Evolutionary conservation across 176 grass and related monocot genomes (phyloP).

Genomic region (Eleusine coracana): DNA sequence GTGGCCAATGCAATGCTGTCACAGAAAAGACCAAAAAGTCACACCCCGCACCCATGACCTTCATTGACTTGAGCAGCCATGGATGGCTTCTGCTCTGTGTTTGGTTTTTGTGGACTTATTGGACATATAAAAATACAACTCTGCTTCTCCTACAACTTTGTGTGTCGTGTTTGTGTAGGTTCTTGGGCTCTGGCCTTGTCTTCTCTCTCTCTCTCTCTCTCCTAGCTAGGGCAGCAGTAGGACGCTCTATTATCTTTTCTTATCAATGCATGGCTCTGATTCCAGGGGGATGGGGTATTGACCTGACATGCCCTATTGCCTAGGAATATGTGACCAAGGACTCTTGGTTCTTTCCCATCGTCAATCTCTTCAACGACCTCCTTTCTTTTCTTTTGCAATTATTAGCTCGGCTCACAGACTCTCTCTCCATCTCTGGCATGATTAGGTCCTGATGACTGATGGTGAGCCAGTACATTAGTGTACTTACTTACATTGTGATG

Average conservation of each 20-base stretch:
- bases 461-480: background rate
- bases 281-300: constrained; percentile 73
- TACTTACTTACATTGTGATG: constrained; percentile 5
- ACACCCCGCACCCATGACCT: constrained; percentile 37
- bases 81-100: constrained; percentile 40
- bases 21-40: constrained; percentile 86
- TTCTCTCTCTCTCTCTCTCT: constrained; percentile 44
- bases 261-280: constrained; percentile 93
- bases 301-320: constrained; percentile 80
- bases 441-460: constrained; percentile 2
- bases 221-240: constrained; percentile 8
- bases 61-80: constrained; percentile 59
- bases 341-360: constrained; percentile 54
- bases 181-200: constrained; percentile 68
- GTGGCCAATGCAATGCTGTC: constrained; percentile 61
- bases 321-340: constrained; percentile 78
- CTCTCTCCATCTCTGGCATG: background rate
- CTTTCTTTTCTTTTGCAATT: constrained; percentile 33
- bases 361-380: constrained; percentile 48
- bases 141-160: background rate
- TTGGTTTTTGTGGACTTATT: constrained; percentile 61
- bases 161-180: constrained; percentile 39
- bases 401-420: constrained; percentile 7
- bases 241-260: constrained; percentile 60
- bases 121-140: constrained; percentile 14